A percentile compares a stretch with the other conserved stretches of the same genome.
phyloP scores from a whole-genome alignment of 371 early-diverging fungal species.

The Fennellomyces sp. region DNA sequence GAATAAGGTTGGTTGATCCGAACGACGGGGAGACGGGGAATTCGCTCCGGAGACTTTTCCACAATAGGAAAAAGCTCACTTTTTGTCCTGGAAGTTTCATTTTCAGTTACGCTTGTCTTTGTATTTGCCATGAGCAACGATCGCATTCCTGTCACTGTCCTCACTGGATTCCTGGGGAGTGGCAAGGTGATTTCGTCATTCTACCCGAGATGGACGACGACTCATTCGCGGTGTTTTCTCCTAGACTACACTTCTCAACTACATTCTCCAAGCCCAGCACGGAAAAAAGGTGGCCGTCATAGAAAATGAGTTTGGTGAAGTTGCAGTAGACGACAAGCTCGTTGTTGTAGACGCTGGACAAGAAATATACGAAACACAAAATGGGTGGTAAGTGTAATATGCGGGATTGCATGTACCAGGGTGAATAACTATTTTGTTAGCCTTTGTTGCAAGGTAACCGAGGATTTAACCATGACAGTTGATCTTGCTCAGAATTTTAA shows the following conservation, averaged over 20 bases:
- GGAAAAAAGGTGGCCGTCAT: constrained; percentile 39
- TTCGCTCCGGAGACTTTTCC: too few relatives aligned
- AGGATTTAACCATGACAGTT: not conserved
- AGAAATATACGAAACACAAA: constrained; percentile 38
- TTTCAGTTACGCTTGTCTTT: not conserved
- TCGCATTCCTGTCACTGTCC: constrained; percentile 27
- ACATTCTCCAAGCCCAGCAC: constrained; percentile 33
- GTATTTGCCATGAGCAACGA: not conserved
- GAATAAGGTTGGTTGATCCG: too few relatives aligned
- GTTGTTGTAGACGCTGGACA: constrained; percentile 31
- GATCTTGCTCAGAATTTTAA: not conserved
- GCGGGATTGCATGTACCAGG: not conserved
- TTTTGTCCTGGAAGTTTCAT: not conserved
- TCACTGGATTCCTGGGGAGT: constrained; percentile 36
- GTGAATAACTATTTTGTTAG: not conserved
- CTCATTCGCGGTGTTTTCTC: not conserved
- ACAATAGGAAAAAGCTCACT: too few relatives aligned
- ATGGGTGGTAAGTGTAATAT: constrained; percentile 42
- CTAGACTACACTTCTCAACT: constrained; percentile 39
- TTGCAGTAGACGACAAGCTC: constrained; percentile 33
- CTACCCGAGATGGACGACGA: not conserved
- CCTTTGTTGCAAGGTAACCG: constrained; percentile 23
- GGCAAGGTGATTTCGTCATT: constrained; percentile 21
- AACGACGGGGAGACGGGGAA: too few relatives aligned
- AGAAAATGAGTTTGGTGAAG: constrained; percentile 45